phyloP scores from a whole-genome alignment of 2,329 filamentous ascomycete species.

The Aureobasidium sp. region DNA sequence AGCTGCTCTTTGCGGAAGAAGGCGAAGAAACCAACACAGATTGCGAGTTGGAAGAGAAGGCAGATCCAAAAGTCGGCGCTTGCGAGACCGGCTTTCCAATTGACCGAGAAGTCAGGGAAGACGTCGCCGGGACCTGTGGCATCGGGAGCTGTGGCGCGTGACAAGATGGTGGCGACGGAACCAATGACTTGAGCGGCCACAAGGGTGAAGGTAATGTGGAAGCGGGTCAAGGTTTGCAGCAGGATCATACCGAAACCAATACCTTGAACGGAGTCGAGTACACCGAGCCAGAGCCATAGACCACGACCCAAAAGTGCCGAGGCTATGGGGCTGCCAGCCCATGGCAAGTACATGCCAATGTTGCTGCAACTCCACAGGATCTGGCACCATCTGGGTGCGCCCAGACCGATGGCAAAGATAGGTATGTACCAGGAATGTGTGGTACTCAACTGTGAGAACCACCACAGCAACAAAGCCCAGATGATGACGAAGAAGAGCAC shows the following conservation, averaged over 20 bases:
- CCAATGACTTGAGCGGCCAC: constrained; percentile 55
- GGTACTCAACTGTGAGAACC: constrained; percentile 47
- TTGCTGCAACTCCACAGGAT: constrained; percentile 57
- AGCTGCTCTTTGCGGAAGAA: constrained; percentile 53
- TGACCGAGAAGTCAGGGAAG: constrained; percentile 52
- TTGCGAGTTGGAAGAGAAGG: constrained; percentile 46
- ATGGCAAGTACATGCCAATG: constrained; percentile 54
- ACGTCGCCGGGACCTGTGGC: constrained; percentile 52
- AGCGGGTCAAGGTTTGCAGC: constrained; percentile 49
- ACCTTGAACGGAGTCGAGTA: constrained; percentile 56
- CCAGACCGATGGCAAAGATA: constrained; percentile 58
- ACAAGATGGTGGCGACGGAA: constrained; percentile 52
- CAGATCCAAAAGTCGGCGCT: constrained; percentile 54
- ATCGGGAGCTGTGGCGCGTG: constrained; percentile 52
- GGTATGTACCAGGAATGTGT: constrained; percentile 58
- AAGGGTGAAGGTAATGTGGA: constrained; percentile 56
- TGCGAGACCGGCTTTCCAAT: constrained; percentile 36
- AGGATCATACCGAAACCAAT: constrained; percentile 62
- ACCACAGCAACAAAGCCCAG: constrained; percentile 46
- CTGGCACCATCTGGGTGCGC: constrained; percentile 58
- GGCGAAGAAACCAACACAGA: constrained; percentile 49
- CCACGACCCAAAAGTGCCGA: constrained; percentile 48
- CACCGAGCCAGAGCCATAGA: constrained; percentile 59
- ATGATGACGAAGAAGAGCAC: constrained; percentile 46
- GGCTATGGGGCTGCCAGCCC: constrained; percentile 47